These are phyloP conservation scores for Primulina eburnea DNA, from an alignment of 257 asterid species.

Conservation along the genomic window DNA sequence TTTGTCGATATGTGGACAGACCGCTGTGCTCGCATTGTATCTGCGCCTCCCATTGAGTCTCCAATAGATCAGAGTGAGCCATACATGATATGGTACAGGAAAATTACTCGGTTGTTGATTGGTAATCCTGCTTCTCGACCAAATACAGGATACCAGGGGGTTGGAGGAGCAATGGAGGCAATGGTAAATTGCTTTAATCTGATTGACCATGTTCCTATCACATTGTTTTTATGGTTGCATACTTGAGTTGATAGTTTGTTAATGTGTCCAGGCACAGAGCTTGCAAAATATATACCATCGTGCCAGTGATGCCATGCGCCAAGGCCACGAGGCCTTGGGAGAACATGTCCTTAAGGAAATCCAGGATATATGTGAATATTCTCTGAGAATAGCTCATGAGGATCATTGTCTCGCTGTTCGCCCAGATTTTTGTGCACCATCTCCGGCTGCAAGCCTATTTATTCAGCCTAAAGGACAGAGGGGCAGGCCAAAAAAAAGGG, in stretches of 20 bases:
- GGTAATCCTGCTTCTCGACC: constrained; percentile 72
- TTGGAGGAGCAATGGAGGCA: constrained; percentile 58
- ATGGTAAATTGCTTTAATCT: constrained; percentile 40
- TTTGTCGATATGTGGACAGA: constrained; percentile 69
- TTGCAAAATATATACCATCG: constrained; percentile 64
- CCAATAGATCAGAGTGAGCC: constrained; percentile 59
- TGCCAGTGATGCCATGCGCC: constrained; percentile 58
- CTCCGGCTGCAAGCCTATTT: constrained; percentile 34
- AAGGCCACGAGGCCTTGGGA: constrained; percentile 46
- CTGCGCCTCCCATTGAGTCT: constrained; percentile 43
- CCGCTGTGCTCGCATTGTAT: constrained; percentile 42
- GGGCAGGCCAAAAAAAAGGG: constrained; percentile 69
- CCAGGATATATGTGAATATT: constrained; percentile 60
- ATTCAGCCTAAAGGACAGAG: constrained; percentile 51
- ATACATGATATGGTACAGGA: constrained; percentile 68
- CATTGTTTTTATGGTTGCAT: constrained; percentile 14
- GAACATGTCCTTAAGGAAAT: constrained; percentile 62
- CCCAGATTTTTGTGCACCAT: constrained; percentile 40
- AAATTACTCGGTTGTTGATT: constrained; percentile 60
- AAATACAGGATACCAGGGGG: constrained; percentile 54
- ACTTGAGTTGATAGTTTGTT: neutral
- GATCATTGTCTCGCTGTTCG: constrained; percentile 49
- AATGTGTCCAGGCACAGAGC: constrained; percentile 61
- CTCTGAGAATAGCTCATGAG: constrained; percentile 63
- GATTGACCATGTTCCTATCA: neutral